phyloP scores from a whole-genome alignment of 2,329 filamentous ascomycete genomes.

The Nemania sp. region DNA sequence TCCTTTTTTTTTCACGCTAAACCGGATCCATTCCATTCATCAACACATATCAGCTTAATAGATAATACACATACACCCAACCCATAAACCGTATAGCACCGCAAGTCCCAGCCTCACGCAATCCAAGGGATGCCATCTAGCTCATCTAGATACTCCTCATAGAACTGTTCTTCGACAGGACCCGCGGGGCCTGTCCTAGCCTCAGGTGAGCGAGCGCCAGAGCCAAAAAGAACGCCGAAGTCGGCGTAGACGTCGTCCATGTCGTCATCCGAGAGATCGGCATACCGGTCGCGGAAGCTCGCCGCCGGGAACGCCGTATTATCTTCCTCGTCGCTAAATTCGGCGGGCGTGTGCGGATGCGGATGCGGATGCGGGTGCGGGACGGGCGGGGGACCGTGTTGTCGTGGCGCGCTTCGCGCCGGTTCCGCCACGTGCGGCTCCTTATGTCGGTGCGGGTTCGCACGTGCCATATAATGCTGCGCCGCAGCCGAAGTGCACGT shows the following conservation, averaged over 20 bases:
- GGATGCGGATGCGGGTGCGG: neutral
- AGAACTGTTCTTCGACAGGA: constrained; percentile 57
- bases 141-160: constrained; percentile 68
- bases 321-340: constrained; percentile 57
- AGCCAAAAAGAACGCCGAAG: constrained; percentile 64
- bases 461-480: neutral
- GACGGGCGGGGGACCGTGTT: neutral
- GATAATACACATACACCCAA: neutral
- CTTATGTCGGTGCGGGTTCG: neutral
- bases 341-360: neutral
- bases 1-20: neutral
- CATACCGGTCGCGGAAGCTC: constrained; percentile 60
- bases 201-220: constrained; percentile 40
- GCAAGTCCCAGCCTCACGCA: constrained; percentile 38
- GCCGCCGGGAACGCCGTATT: constrained; percentile 61
- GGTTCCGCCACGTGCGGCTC: constrained; percentile 7
- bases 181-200: constrained; percentile 40
- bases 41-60: no score
- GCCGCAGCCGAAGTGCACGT: neutral
- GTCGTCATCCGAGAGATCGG: constrained; percentile 57
- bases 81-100: constrained; percentile 1
- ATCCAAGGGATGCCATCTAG: constrained; percentile 66
- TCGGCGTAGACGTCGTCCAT: constrained; percentile 66
- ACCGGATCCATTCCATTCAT: neutral
- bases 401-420: neutral